Conservation (phyloP, 2,329 filamentous ascomycete genomes). For the Xylaria sp. region DNA sequence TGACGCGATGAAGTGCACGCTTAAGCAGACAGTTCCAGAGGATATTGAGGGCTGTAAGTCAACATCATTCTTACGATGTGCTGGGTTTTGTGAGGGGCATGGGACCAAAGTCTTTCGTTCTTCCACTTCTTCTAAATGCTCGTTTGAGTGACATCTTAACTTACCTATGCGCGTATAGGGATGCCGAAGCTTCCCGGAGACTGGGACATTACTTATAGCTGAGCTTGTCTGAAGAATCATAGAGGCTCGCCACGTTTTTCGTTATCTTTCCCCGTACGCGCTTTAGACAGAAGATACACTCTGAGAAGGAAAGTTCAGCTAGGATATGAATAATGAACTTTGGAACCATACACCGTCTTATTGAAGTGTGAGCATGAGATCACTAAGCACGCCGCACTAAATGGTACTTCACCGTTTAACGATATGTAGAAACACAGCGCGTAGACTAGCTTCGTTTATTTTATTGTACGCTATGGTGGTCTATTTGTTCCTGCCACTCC, state of each 20-base stretch:
- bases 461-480: neutral
- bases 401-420: neutral
- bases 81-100: neutral
- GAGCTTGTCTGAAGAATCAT: neutral
- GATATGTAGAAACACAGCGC: neutral
- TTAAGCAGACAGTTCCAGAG: conserved; percentile 4
- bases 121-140: neutral
- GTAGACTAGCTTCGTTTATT: neutral
- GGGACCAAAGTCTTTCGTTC: neutral
- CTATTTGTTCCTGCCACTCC: neutral
- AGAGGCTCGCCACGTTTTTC: too few relatives aligned
- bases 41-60: conserved; percentile 24
- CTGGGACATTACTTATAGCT: conserved; percentile 24
- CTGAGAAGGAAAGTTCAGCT: neutral
- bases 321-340: neutral
- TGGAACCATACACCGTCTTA: neutral
- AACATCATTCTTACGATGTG: neutral
- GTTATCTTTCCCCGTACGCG: neutral
- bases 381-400: neutral
- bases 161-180: conserved; percentile 2
- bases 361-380: neutral
- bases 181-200: conserved; percentile 21
- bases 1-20: conserved; percentile 22
- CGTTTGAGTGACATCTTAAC: neutral
- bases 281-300: neutral